Evolutionary conservation across 2,329 filamentous ascomycete species (phyloP).

Genomic region (Didymella exigua): DNA sequence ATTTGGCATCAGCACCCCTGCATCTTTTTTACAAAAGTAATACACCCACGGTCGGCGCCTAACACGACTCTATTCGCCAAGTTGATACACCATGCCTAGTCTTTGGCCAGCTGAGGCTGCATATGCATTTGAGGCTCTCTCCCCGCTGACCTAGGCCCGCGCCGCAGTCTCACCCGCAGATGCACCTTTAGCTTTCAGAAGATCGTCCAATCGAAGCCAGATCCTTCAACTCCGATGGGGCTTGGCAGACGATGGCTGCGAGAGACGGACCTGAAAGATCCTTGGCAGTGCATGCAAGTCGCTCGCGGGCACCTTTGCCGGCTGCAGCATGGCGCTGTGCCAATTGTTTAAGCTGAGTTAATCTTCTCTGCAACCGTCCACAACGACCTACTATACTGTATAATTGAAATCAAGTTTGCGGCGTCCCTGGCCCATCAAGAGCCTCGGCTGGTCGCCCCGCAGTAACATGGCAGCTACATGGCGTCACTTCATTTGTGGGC

Average conservation of each 20-base stretch:
- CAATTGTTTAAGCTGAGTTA: not conserved
- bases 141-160: constrained; percentile 10
- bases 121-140: constrained; percentile 2
- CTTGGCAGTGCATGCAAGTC: not conserved
- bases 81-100: not conserved
- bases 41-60: not conserved
- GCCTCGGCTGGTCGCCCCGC: not conserved
- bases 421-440: constrained; percentile 2
- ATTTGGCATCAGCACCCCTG: constrained; percentile 2
- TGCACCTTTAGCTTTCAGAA: constrained; percentile 7
- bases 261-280: not conserved
- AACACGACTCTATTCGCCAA: not conserved
- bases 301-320: not conserved
- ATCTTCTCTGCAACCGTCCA: not conserved
- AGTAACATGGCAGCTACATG: constrained; percentile 1
- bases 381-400: no score
- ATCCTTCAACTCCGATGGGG: not conserved
- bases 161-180: constrained; percentile 19
- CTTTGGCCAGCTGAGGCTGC: not conserved
- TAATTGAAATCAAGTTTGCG: not conserved
- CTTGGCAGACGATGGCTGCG: not conserved
- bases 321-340: not conserved
- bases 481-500: not conserved
- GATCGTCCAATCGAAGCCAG: constrained; percentile 10
- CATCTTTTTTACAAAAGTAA: constrained; percentile 1